These are phyloP conservation scores for Paxillus rubicundulus DNA, from an alignment of 768 basidiomycete species.

Conservation along the genomic window DNA sequence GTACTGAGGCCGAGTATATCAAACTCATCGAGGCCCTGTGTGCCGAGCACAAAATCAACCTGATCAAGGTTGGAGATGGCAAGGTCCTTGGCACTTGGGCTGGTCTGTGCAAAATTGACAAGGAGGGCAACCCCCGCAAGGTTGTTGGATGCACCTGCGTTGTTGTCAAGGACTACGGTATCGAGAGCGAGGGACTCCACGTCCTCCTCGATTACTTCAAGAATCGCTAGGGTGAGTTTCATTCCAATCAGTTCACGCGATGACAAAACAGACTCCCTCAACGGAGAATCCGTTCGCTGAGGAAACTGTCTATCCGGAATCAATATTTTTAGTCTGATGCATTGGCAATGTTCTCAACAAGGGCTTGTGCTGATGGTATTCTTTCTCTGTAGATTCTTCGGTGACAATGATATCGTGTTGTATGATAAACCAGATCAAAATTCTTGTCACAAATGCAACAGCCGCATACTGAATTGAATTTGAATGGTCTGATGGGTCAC, in stretches of 20 bases:
- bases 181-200: conserved; percentile 91
- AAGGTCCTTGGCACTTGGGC: conserved; percentile 99
- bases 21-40: conserved; percentile 99
- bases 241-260: conserved; percentile 36
- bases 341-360: conserved; percentile 7
- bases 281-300: conserved; percentile 70
- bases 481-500: neutral
- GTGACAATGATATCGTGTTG: conserved; percentile 5
- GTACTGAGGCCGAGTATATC: conserved; percentile 99
- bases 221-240: conserved; percentile 64
- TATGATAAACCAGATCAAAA: conserved; percentile 14
- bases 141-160: conserved; percentile 91
- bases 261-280: conserved; percentile 94
- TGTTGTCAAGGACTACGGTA: conserved; percentile 97
- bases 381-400: conserved; percentile 5
- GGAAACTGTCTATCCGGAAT: conserved; percentile 87
- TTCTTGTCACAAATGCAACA: neutral
- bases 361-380: conserved; percentile 8
- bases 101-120: conserved; percentile 99
- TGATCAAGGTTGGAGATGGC: conserved; percentile 98
- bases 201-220: conserved; percentile 97
- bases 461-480: neutral
- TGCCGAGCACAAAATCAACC: conserved; percentile 98
- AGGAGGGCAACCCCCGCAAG: conserved; percentile 97
- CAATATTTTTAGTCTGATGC: conserved; percentile 76